Evolutionary conservation across 108 stramenopile genomes (phyloP).

Genomic region (Cyclostephanos invisitatus): DNA sequence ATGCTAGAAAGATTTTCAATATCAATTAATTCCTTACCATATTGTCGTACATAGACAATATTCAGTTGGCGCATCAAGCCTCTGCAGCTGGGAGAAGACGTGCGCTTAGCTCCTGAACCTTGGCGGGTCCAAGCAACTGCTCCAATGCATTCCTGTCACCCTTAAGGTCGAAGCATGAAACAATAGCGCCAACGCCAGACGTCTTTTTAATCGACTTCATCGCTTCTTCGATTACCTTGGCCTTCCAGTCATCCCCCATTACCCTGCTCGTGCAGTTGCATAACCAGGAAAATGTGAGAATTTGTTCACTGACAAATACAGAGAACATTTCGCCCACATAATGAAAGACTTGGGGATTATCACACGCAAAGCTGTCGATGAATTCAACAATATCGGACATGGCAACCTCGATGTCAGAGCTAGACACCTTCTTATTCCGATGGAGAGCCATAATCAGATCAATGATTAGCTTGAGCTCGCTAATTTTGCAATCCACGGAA

Average conservation of each 20-base stretch:
- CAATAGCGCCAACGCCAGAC: constrained; percentile 17
- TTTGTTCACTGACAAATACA: constrained; percentile 52
- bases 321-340: constrained; percentile 67
- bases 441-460: constrained; percentile 56
- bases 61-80: not conserved
- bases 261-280: constrained; percentile 38
- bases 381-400: constrained; percentile 70
- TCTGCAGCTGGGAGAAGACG: not conserved
- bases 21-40: not conserved
- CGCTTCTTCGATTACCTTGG: constrained; percentile 26
- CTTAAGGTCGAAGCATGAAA: constrained; percentile 16
- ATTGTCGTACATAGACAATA: not conserved
- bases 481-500: constrained; percentile 68
- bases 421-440: constrained; percentile 54
- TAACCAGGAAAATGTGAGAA: constrained; percentile 60
- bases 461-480: constrained; percentile 61
- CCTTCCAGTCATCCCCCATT: constrained; percentile 10
- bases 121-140: constrained; percentile 24
- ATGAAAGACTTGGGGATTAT: constrained; percentile 62
- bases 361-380: constrained; percentile 64
- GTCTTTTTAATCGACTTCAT: constrained; percentile 8
- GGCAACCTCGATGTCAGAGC: constrained; percentile 53
- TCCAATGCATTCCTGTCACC: constrained; percentile 30
- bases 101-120: constrained; percentile 10
- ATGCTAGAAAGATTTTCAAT: not conserved